These are phyloP conservation scores for Neurospora africana DNA, from an alignment of 495 filamentous ascomycete species.

Conservation along the genomic window DNA sequence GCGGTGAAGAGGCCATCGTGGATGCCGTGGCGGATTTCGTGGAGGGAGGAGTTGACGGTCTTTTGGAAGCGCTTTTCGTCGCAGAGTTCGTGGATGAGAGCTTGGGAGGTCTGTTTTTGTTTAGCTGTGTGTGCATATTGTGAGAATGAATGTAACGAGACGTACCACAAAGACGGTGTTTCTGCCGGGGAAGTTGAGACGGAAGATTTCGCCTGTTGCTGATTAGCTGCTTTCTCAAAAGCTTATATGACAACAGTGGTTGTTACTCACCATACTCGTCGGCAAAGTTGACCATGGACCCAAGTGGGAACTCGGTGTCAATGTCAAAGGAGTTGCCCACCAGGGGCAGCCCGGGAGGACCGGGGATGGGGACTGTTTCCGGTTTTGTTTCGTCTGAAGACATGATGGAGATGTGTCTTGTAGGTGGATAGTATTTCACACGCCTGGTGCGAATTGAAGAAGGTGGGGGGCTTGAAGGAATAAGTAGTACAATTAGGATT, in stretches of 20 bases:
- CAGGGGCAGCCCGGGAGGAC: constrained; percentile 46
- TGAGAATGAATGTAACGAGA: not conserved
- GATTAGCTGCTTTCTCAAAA: not conserved
- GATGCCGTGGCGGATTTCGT: constrained; percentile 47
- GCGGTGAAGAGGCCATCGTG: constrained; percentile 65
- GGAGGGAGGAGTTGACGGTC: constrained; percentile 23
- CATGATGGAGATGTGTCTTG: not conserved
- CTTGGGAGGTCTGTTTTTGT: constrained; percentile 22
- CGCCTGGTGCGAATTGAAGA: not conserved
- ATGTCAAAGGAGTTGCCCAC: constrained; percentile 50
- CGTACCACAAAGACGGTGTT: constrained; percentile 11
- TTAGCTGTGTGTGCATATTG: not conserved
- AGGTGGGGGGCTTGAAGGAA: not conserved
- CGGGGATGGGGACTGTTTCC: constrained; percentile 31
- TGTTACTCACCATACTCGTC: constrained; percentile 41
- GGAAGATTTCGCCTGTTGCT: constrained; percentile 15
- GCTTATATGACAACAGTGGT: not conserved
- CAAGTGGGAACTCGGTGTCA: constrained; percentile 41
- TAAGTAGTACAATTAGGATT: not conserved
- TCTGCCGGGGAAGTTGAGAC: constrained; percentile 6
- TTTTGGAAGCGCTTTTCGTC: constrained; percentile 61
- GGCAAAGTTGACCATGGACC: constrained; percentile 42
- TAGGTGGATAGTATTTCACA: not conserved
- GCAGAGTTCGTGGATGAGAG: constrained; percentile 53
- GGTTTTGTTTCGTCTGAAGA: not conserved